phyloP scores from a whole-genome alignment of 2,329 filamentous ascomycete genomes.

The Aspergillus niger region DNA sequence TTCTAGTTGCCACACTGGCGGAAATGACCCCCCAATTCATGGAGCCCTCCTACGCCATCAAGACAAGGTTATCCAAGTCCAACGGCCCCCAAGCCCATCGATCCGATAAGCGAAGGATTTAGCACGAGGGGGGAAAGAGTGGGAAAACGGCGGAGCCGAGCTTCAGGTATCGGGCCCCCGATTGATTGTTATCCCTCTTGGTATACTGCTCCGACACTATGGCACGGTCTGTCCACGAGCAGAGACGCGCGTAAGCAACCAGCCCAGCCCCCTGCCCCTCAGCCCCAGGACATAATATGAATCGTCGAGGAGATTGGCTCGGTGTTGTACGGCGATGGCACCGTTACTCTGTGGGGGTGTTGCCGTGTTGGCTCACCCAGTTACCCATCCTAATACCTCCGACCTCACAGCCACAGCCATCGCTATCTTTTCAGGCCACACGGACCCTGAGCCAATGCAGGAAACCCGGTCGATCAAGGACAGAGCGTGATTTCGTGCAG shows the following conservation, averaged over 20 bases:
- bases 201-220: slow-evolving; percentile 4
- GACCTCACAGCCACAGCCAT: no score
- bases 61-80: slow-evolving; percentile 5
- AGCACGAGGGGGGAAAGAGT: neutral
- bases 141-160: neutral
- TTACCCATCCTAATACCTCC: no score
- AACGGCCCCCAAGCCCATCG: slow-evolving; percentile 13
- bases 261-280: neutral
- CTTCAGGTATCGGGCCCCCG: neutral
- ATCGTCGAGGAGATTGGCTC: neutral
- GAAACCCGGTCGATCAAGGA: slow-evolving; percentile 10
- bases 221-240: neutral
- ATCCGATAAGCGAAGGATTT: slow-evolving; percentile 17
- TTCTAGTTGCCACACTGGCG: neutral
- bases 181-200: neutral
- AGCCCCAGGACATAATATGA: neutral
- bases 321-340: slow-evolving; percentile 3
- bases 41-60: neutral
- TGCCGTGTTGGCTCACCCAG: no score
- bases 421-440: slow-evolving; percentile 4
- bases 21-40: neutral
- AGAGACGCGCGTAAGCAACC: neutral
- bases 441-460: slow-evolving; percentile 18
- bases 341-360: neutral
- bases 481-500: neutral